phyloP scores from a whole-genome alignment of 2,329 filamentous ascomycete genomes.

The Ophiostoma sp. region DNA sequence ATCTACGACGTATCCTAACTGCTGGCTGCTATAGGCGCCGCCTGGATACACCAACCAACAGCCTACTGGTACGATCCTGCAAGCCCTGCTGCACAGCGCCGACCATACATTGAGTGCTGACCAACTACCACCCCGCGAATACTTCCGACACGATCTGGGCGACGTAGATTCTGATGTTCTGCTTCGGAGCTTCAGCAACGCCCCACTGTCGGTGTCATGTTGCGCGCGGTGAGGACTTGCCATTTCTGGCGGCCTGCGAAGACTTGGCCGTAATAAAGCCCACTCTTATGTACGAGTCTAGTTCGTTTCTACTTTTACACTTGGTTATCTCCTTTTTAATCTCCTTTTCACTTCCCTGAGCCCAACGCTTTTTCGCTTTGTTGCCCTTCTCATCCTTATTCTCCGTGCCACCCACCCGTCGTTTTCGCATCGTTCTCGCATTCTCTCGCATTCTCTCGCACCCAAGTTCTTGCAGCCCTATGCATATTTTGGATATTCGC shows the following conservation, averaged over 20 bases:
- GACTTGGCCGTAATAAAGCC: not conserved
- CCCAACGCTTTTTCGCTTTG: not conserved
- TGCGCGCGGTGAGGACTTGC: not conserved
- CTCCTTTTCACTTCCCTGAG: not conserved
- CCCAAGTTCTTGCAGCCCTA: not conserved
- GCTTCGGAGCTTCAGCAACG: not conserved
- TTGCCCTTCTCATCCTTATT: not conserved
- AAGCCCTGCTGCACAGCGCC: no score
- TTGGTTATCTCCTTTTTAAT: not conserved
- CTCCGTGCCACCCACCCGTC: slow-evolving; percentile 13
- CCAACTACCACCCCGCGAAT: no score
- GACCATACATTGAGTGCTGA: no score
- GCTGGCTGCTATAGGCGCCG: no score
- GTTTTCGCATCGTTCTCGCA: slow-evolving; percentile 12
- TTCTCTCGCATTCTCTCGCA: not conserved
- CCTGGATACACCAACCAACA: no score
- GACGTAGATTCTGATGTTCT: no score
- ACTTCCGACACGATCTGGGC: no score
- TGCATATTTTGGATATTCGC: not conserved
- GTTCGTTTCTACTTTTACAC: not conserved
- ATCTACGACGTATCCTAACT: no score
- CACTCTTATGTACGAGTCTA: not conserved
- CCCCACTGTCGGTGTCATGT: not conserved
- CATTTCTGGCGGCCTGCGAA: not conserved
- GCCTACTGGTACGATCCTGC: no score